Evolutionary conservation across 2,329 filamentous ascomycete species (phyloP), one percentile per base, ranked within the genome.

Genomic region (Aspergillus flavus): DNA sequence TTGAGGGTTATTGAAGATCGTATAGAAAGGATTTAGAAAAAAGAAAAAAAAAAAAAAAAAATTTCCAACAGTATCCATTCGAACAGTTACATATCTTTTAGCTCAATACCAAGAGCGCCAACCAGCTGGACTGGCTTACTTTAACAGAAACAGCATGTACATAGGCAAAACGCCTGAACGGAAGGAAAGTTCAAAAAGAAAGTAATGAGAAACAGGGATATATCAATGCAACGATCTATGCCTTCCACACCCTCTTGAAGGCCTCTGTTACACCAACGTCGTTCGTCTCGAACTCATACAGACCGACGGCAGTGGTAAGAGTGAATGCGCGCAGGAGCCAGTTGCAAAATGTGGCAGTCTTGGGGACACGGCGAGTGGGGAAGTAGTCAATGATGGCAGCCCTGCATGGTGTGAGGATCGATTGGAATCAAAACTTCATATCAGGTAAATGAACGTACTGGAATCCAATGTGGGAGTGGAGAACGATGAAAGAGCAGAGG

Each of bases 231-330:
- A 65, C 66, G 71, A 59, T 75, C 71, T 76, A 80, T 73, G 95
- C 94, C 74, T 86, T 92, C 95, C 95, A 99, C 66, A 98, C 83
- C 76, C 91, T 87, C 86, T 91, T 93, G 69, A 97, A 85, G 36
- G 89, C 90, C 85, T 96, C 94, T 10, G 93, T 97, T 64, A 99
- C 79, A 69, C 95, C 95, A 58, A 99, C 93, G 71, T 99, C 95
- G 76, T 97, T 98, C 36, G 95, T 99, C 89, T 99, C 95, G 74
- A 98, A 98, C 81, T 98, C 94, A 82, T 99, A 99, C 74, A 98
- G 85, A 62, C 94, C 94, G 69, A 97, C 85, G 57, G 91, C 93
- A 66, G 94, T 92, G 58, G 92, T 83, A 63, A 94, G 84, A 12
- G 96, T 97, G 64, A 87, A 89, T 53, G 85, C 81, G 74, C 94